phyloP scores from a whole-genome alignment of 2,329 filamentous ascomycete genomes.

The Monilinia laxa region DNA sequence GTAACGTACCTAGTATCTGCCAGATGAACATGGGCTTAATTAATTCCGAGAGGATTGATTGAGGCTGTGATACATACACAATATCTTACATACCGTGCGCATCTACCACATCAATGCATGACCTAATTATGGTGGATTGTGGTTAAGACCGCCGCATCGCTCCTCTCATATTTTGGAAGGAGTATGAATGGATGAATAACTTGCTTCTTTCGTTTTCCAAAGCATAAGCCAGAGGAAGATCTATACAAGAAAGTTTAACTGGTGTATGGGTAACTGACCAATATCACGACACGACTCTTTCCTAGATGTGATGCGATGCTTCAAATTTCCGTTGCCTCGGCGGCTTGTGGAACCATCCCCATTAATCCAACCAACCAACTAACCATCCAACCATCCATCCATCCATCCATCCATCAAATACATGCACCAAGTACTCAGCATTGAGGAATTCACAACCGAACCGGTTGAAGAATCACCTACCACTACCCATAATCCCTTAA shows the following conservation, averaged over 20 bases:
- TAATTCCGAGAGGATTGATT: constrained; percentile 19
- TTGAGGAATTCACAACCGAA: constrained; percentile 9
- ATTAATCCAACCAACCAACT: not conserved
- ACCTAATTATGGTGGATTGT: constrained; percentile 7
- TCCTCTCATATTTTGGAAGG: not conserved
- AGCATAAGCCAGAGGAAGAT: not conserved
- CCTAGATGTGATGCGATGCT: not conserved
- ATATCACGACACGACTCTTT: not conserved
- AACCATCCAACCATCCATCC: not conserved
- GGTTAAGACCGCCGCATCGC: constrained; percentile 13
- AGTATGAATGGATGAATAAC: constrained; percentile 1
- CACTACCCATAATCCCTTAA: constrained; percentile 14
- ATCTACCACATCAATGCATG: constrained; percentile 15
- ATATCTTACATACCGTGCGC: constrained; percentile 19
- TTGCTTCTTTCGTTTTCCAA: not conserved
- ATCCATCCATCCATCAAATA: not conserved
- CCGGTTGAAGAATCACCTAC: constrained; percentile 16
- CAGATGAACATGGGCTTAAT: constrained; percentile 20
- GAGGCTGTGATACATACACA: constrained; percentile 21
- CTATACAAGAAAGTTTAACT: not conserved
- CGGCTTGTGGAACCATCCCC: not conserved
- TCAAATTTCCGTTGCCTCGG: not conserved
- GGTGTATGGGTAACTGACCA: not conserved
- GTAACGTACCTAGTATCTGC: not conserved
- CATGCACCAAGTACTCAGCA: not conserved